phyloP scores from a whole-genome alignment of 805 yeast species.

The Candida lessepsii region DNA sequence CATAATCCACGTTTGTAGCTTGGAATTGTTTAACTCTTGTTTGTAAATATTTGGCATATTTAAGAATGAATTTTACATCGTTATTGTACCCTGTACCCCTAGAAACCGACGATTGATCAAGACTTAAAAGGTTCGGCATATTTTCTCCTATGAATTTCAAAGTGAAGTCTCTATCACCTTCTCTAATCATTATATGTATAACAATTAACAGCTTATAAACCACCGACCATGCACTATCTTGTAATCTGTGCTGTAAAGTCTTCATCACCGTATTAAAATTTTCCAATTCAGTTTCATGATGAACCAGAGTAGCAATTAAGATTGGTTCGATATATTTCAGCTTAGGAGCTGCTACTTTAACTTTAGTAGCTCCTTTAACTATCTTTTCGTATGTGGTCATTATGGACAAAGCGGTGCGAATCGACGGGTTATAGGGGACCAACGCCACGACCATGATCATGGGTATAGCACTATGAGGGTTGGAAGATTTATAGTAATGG shows the following conservation, averaged over 20 bases:
- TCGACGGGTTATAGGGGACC: constrained; percentile 6
- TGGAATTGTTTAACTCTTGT: constrained; percentile 68
- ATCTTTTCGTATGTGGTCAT: constrained; percentile 72
- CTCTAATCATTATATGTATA: constrained; percentile 86
- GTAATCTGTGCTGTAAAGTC: constrained; percentile 58
- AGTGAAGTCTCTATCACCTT: constrained; percentile 80
- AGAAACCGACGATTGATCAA: constrained; percentile 37
- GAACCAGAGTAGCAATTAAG: constrained; percentile 61
- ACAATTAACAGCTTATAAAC: constrained; percentile 85
- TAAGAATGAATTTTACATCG: constrained; percentile 56
- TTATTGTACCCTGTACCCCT: constrained; percentile 28
- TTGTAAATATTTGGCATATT: constrained; percentile 71
- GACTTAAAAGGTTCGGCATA: constrained; percentile 49
- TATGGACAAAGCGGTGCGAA: constrained; percentile 5
- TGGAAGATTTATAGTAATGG: no score
- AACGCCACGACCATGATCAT: background rate
- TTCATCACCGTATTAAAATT: constrained; percentile 70
- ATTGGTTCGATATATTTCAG: constrained; percentile 95
- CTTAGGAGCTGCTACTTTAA: constrained; percentile 92
- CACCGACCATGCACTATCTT: constrained; percentile 87
- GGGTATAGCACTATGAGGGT: no score
- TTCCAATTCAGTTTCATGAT: constrained; percentile 39
- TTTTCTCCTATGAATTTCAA: constrained; percentile 55
- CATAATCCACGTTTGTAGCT: constrained; percentile 69
- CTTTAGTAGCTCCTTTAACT: constrained; percentile 58